phyloP scores from a whole-genome alignment of 2,329 filamentous ascomycete species.

The Venturia asperata region DNA sequence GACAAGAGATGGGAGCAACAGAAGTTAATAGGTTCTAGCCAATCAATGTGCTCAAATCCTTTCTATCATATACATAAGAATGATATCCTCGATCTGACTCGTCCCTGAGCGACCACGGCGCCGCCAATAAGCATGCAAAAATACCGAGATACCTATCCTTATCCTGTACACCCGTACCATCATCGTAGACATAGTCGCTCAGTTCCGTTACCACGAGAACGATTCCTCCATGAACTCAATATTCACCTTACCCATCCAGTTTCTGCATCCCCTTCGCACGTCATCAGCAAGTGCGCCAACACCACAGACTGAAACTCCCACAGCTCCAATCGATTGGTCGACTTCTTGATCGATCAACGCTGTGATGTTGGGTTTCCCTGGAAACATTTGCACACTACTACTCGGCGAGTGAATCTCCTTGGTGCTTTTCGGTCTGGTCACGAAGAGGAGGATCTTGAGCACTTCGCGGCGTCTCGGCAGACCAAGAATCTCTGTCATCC shows the following conservation, averaged over 20 bases:
- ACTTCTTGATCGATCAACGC: conserved; percentile 77
- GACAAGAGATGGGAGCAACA: background rate
- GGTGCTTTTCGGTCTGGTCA: conserved; percentile 79
- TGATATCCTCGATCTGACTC: no score
- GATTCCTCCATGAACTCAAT: conserved; percentile 77
- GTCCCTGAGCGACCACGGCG: background rate
- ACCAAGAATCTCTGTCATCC: conserved; percentile 77
- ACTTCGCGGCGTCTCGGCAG: conserved; percentile 77
- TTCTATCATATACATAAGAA: background rate
- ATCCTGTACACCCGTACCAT: background rate
- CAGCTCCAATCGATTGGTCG: conserved; percentile 73
- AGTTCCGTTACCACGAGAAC: conserved; percentile 52
- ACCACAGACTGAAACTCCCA: conserved; percentile 77
- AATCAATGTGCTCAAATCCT: background rate
- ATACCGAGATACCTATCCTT: background rate
- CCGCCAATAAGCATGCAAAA: background rate
- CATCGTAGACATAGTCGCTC: background rate
- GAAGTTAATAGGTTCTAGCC: background rate
- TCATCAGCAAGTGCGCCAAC: conserved; percentile 68
- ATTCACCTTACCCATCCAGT: conserved; percentile 55
- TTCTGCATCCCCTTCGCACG: conserved; percentile 60
- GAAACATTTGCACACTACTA: conserved; percentile 81
- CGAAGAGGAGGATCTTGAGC: conserved; percentile 79
- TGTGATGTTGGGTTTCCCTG: conserved; percentile 76
- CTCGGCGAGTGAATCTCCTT: conserved; percentile 72